Evolutionary conservation across 163 green algal genomes (phyloP).

Genomic region (Chloroidium sp.): DNA sequence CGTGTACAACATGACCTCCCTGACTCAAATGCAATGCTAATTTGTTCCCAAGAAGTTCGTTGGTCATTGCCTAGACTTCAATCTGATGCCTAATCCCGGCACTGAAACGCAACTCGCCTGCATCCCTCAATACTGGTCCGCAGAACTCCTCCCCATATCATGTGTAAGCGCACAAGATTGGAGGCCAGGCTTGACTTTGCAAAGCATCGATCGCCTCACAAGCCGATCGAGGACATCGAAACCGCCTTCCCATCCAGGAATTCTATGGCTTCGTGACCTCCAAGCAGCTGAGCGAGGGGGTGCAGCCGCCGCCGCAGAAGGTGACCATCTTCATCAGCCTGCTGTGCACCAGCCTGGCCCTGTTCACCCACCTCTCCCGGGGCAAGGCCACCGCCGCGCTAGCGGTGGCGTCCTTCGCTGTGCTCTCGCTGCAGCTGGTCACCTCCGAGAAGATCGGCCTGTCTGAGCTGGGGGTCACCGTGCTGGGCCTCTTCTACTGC

Average conservation of each 20-base stretch:
- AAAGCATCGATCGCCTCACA: too few relatives aligned
- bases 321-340: constrained; percentile 55
- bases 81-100: too few relatives aligned
- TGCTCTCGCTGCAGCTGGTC: constrained; percentile 76
- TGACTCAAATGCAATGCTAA: too few relatives aligned
- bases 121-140: too few relatives aligned
- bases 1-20: too few relatives aligned
- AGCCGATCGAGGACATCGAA: too few relatives aligned
- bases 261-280: constrained; percentile 76
- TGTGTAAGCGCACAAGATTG: too few relatives aligned
- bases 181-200: too few relatives aligned
- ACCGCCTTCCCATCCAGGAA: constrained; percentile 33
- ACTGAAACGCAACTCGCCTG: too few relatives aligned
- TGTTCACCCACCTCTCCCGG: constrained; percentile 50
- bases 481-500: constrained; percentile 93
- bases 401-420: constrained; percentile 66
- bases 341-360: constrained; percentile 63
- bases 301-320: constrained; percentile 53
- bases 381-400: constrained; percentile 54
- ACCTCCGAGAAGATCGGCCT: constrained; percentile 65
- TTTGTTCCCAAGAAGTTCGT: too few relatives aligned
- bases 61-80: too few relatives aligned
- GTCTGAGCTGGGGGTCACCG: constrained; percentile 68
- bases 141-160: too few relatives aligned
- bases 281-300: constrained; percentile 60